A percentile compares a stretch with the other conserved stretches of the same genome.
phyloP scores from a whole-genome alignment of 495 filamentous ascomycete genomes.

The Aspergillus leporis region DNA sequence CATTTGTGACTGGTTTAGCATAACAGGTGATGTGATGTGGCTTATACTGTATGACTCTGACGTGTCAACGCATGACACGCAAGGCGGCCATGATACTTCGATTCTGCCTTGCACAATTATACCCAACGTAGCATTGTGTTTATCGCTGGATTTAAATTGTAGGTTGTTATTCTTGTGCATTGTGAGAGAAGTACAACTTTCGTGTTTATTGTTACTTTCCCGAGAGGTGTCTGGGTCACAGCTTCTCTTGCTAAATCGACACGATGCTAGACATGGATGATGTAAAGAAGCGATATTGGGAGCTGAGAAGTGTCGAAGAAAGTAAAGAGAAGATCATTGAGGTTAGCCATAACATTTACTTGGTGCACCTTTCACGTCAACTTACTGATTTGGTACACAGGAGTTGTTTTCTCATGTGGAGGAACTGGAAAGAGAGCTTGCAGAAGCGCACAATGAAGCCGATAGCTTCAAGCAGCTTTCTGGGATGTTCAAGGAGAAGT shows the following conservation, averaged over 20 bases:
- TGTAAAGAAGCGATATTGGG: background rate
- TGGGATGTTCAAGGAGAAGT: background rate
- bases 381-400: background rate
- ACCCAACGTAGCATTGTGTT: background rate
- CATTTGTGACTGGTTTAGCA: background rate
- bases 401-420: background rate
- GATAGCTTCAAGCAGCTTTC: background rate
- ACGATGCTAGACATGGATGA: background rate
- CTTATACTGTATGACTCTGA: background rate
- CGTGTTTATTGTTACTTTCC: background rate
- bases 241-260: background rate
- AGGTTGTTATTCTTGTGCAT: background rate
- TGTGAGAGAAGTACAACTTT: background rate
- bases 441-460: background rate
- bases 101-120: background rate
- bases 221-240: background rate
- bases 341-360: background rate
- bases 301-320: background rate
- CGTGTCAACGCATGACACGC: background rate
- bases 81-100: background rate
- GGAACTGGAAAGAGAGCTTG: background rate
- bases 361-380: background rate
- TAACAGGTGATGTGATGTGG: background rate
- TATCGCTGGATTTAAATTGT: background rate
- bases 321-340: constrained; percentile 4